Conservation (phyloP, 2,329 filamentous ascomycete species). For the Phyllosticta citriasiana region DNA sequence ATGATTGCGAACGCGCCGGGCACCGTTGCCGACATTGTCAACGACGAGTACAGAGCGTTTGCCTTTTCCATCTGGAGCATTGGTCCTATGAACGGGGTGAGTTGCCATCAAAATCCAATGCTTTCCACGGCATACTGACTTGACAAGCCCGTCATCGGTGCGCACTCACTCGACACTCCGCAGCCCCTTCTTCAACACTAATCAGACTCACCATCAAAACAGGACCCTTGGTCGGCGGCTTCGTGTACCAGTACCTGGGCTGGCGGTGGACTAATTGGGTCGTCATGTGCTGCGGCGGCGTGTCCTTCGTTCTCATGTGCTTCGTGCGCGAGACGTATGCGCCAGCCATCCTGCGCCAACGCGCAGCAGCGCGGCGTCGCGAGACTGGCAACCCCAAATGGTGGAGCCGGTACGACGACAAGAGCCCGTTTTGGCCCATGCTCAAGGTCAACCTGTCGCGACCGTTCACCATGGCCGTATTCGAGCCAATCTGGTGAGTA, state of each 20-base stretch:
- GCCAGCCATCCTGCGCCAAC: constrained; percentile 57
- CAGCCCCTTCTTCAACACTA: not conserved
- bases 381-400: constrained; percentile 61
- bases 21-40: constrained; percentile 55
- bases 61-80: constrained; percentile 71
- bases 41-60: constrained; percentile 69
- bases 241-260: constrained; percentile 36
- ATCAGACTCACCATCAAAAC: constrained; percentile 30
- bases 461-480: constrained; percentile 66
- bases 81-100: constrained; percentile 45
- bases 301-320: constrained; percentile 1
- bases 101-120: constrained; percentile 59
- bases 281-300: constrained; percentile 58
- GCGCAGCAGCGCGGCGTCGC: constrained; percentile 53
- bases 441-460: constrained; percentile 67
- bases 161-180: not conserved
- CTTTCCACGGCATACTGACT: constrained; percentile 36
- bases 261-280: constrained; percentile 77
- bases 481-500: constrained; percentile 72
- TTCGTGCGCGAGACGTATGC: constrained; percentile 64
- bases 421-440: constrained; percentile 49
- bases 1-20: constrained; percentile 68
- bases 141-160: constrained; percentile 4
- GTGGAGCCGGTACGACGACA: constrained; percentile 74
- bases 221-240: constrained; percentile 47